Evolutionary conservation across 495 filamentous ascomycete genomes (phyloP), one percentile per base, ranked within the genome.

Genomic region (Tuber aestivum): DNA sequence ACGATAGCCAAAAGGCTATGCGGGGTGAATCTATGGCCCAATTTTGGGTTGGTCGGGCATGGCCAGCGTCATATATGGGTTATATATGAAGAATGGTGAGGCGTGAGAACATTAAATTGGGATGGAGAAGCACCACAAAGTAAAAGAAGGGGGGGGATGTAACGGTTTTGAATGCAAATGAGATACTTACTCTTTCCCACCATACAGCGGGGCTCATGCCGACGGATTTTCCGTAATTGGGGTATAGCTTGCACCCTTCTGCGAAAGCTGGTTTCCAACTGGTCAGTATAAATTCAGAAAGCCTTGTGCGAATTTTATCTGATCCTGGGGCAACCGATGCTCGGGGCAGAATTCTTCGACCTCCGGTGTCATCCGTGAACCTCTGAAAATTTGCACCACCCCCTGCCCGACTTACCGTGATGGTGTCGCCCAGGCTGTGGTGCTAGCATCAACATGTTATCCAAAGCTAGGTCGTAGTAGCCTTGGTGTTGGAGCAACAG

Each of bases 201-300:
- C 92, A 95, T 75, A 87, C 85, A 41, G 84, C 78, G 0, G 92
- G 83, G 9, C 83, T 84, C 85, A 91, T 86, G 78, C 81, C 91
- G 77, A 69, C 85, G 45, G 77, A 86, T 86, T 85, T 88, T 4
- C 92, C 92, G 77, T 92, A 94, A 77, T 93, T 94, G 0, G 92
- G 92, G 73, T 89, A 84, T 6, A 82, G 77, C 20, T 82, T 83
- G 0, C 83, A 78, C 41, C 90, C 86, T 0, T 83, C 76, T 71
- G 86, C 88, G 81, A 88, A 93, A 1, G 87, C 88, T 82, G 56
- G 73, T 23, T 45, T 41, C 32, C 2, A 61, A 50, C 2, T 32
- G 23, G 45, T 80, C 3, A 80, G 73, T 27, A 21, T 40, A 40
- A 14, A 4, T 65, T 35, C 56, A 20, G 35, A 65, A 65, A 27